Percentiles rank a stretch among this genome's conserved stretches.
phyloP scores from a whole-genome alignment of 148 eudicot species.

The Heliosperma pusillum region DNA sequence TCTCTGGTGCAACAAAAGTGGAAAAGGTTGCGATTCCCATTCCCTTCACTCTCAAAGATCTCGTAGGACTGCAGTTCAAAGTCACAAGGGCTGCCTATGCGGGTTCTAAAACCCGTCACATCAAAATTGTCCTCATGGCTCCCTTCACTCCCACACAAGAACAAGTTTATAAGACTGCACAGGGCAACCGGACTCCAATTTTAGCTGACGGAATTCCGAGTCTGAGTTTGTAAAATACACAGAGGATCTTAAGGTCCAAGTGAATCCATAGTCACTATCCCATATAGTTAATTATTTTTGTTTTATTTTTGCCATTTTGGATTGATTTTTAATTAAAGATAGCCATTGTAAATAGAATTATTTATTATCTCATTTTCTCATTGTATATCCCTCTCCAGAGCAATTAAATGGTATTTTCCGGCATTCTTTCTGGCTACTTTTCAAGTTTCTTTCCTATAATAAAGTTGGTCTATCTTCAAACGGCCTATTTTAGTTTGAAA shows the following conservation, averaged over 20 bases:
- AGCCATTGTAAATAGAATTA: conserved; percentile 1
- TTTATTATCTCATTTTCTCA: neutral
- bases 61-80: conserved; percentile 13
- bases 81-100: neutral
- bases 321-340: neutral
- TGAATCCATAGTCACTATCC: neutral
- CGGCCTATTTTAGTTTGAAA: too few species aligned
- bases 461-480: too few species aligned
- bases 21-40: conserved; percentile 52
- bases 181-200: neutral
- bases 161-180: conserved; percentile 12
- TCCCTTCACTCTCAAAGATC: conserved; percentile 38
- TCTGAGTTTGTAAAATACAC: neutral
- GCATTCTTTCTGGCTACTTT: too few species aligned
- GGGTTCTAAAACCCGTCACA: neutral
- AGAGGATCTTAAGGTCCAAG: conserved; percentile 2
- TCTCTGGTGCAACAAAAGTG: conserved; percentile 42
- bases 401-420: neutral
- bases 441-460: too few species aligned
- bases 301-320: neutral
- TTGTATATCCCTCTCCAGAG: neutral
- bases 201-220: neutral
- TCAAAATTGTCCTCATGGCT: neutral
- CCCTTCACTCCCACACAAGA: neutral
- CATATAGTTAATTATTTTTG: neutral